Evolutionary conservation across 2,329 filamentous ascomycete species (phyloP), one percentile per base, ranked within the genome.

Genomic region (Ustilaginoidea virens): DNA sequence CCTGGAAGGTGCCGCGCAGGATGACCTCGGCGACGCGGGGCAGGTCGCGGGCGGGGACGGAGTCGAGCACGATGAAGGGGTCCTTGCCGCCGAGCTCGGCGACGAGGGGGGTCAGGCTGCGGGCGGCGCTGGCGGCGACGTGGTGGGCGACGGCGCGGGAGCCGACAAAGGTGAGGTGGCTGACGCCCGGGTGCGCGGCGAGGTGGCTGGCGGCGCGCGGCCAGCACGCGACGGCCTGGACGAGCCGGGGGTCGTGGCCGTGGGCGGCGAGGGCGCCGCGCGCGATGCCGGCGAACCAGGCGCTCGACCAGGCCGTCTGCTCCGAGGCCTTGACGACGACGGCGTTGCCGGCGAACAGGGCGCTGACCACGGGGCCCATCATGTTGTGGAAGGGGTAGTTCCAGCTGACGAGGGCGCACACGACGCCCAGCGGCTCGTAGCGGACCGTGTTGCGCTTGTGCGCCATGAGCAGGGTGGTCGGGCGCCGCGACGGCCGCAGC

Each of bases 321-420:
- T 98, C 90, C 28, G 83, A 93, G 27, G 80, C 81, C 58, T 98
- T 98, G 51, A 96, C 79, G 23, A 98, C 64, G 39, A 96, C 78
- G 29, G 74, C 82, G 48, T 96, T 94, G 26, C 90, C 90, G 10
- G 86, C 68, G 49, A 96, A 96, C 28, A 96, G 67, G 11, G 81
- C 75, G 40, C 81, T 86, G 48, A 96, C 92, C 39, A 94, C 69
- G 10, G 87, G 90, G 0, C 81, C 83, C 26, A 96, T 71, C 37
- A 96, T 64, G 55, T 98, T 98, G 59, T 98, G 90, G 54, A 96
- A 92, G 25, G 82, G 75, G 49, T 85, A 96, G 60, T 98, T 98
- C 90, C 90, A 98, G 48, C 80, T 90, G 24, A 98, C 83, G 29
- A 87, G 77, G 12, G 90, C 87, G 8, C 83, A 78, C 5, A 98